Evolutionary conservation across 441 rosid species (phyloP).

Genomic region (Pelargonium citronellum): DNA sequence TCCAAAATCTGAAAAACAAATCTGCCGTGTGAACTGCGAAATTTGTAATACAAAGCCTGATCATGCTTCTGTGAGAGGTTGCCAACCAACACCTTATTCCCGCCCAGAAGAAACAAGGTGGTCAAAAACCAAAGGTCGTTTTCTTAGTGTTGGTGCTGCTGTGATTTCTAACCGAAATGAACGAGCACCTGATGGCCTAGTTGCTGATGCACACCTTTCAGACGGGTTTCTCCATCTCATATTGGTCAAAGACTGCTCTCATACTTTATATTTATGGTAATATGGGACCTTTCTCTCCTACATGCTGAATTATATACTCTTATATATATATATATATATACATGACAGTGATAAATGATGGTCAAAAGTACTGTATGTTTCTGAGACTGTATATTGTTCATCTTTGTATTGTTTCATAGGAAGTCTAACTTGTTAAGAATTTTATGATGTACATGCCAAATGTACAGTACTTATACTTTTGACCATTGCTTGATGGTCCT

Average conservation of each 20-base stretch:
- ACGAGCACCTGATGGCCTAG: constrained; percentile 91
- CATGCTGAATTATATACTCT: neutral
- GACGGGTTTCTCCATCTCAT: constrained; percentile 91
- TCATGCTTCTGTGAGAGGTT: constrained; percentile 18
- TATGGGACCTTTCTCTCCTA: constrained; percentile 1
- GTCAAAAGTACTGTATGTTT: neutral
- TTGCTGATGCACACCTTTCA: constrained; percentile 89
- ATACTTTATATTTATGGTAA: constrained; percentile 74
- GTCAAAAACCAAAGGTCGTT: constrained; percentile 58
- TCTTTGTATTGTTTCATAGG: too few relatives aligned
- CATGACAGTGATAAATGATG: neutral
- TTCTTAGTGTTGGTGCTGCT: constrained; percentile 84
- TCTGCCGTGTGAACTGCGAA: constrained; percentile 64
- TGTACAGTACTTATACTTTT: too few relatives aligned
- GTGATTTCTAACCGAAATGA: constrained; percentile 81
- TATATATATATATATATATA: neutral
- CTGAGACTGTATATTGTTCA: neutral
- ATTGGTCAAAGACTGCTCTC: constrained; percentile 77
- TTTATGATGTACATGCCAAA: too few relatives aligned
- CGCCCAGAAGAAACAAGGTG: constrained; percentile 44
- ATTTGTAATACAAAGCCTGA: constrained; percentile 44
- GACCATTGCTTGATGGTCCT: too few relatives aligned
- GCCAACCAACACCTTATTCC: constrained; percentile 29
- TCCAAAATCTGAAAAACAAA: constrained; percentile 43
- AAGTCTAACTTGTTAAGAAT: too few relatives aligned